Conservation (phyloP, 1,139 yeast genomes). For the Yarrowia galli region DNA sequence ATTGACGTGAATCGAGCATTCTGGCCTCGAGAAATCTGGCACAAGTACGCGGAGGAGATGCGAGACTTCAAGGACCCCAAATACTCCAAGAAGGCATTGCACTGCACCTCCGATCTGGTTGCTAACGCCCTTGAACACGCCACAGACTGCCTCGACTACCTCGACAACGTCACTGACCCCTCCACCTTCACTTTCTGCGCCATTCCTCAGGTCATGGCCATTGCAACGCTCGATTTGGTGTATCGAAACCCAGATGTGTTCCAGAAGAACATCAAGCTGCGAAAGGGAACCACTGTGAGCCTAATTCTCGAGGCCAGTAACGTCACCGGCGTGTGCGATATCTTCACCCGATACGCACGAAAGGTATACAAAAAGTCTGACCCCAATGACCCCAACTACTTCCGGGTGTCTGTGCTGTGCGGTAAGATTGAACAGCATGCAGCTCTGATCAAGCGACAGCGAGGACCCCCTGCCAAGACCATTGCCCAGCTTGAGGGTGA, state of each 20-base stretch:
- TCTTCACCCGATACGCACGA: conserved; percentile 77
- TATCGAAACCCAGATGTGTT: conserved; percentile 82
- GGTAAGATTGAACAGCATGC: conserved; percentile 82
- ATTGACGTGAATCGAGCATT: conserved; percentile 89
- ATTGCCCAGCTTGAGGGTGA: conserved; percentile 32
- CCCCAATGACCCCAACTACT: conserved; percentile 86
- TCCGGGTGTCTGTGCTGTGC: conserved; percentile 81
- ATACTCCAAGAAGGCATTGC: conserved; percentile 58
- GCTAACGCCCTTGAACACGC: conserved; percentile 81
- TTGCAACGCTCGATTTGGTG: conserved; percentile 87
- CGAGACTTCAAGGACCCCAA: conserved; percentile 63
- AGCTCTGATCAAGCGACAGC: conserved; percentile 23
- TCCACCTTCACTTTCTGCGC: conserved; percentile 91
- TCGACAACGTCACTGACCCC: conserved; percentile 79
- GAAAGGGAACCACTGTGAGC: conserved; percentile 88
- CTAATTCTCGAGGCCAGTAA: conserved; percentile 78
- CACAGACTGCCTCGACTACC: conserved; percentile 75
- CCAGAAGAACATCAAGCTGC: conserved; percentile 77
- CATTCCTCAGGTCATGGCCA: conserved; percentile 98
- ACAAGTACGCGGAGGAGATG: conserved; percentile 63
- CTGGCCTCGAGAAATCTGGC: conserved; percentile 97
- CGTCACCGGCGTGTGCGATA: conserved; percentile 73
- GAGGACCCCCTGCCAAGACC: conserved; percentile 23
- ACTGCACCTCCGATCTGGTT: conserved; percentile 83
- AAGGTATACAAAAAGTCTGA: conserved; percentile 78